Conservation (phyloP, 441 rosid genomes). For the Adansonia rubrostipa region DNA sequence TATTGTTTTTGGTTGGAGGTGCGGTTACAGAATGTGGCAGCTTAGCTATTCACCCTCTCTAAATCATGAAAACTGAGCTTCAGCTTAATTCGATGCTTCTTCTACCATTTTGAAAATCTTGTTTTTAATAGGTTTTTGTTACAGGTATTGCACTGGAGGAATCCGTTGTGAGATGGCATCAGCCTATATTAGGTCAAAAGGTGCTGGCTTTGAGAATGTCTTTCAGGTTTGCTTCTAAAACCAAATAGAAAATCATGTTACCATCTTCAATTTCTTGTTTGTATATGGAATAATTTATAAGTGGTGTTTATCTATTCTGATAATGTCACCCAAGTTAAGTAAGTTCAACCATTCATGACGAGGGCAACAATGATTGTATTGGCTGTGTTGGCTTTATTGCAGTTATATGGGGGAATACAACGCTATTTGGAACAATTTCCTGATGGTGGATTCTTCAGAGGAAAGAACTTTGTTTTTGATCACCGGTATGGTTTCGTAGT, state of each 20-base stretch:
- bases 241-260: not conserved
- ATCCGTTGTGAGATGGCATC: constrained; percentile 99
- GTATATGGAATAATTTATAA: constrained; percentile 8
- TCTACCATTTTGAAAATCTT: constrained; percentile 1
- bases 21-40: not conserved
- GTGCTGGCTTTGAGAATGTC: constrained; percentile 80
- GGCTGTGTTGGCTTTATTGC: constrained; percentile 38
- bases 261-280: not conserved
- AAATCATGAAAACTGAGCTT: constrained; percentile 4
- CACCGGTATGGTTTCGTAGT: constrained; percentile 62
- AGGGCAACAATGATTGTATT: constrained; percentile 13
- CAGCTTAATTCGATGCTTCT: not conserved
- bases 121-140: not conserved
- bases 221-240: constrained; percentile 65
- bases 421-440: constrained; percentile 91
- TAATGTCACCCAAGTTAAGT: not conserved
- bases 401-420: constrained; percentile 94
- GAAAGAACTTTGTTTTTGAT: constrained; percentile 95
- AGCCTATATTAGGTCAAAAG: constrained; percentile 86
- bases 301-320: not conserved
- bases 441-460: constrained; percentile 85
- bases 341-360: not conserved
- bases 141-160: constrained; percentile 97
- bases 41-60: constrained; percentile 4
- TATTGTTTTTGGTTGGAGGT: constrained; percentile 8